A percentile compares a stretch with the other conserved stretches of the same genome.
These are phyloP conservation scores for Colletotrichum sp. DNA, from an alignment of 2,329 filamentous ascomycete genomes.

Conservation along the genomic window DNA sequence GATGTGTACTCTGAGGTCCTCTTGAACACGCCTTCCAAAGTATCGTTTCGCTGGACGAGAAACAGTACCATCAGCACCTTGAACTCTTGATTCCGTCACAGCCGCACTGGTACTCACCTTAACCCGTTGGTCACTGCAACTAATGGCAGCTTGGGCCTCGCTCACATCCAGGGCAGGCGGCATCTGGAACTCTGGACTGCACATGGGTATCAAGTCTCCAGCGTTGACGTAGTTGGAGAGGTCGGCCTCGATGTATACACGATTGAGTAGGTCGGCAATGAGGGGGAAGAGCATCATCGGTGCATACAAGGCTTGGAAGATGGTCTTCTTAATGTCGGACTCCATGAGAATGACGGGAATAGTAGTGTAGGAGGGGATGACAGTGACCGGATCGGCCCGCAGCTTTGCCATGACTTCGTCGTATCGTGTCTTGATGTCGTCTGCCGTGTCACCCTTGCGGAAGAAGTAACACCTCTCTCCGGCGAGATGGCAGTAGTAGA, in stretches of 20 bases:
- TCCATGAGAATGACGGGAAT: conserved; percentile 41
- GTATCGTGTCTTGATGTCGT: conserved; percentile 32
- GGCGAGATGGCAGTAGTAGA: conserved; percentile 50
- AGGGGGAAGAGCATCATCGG: conserved; percentile 34
- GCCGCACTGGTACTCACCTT: conserved; percentile 12
- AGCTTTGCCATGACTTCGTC: conserved; percentile 34
- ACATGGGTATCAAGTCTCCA: conserved; percentile 17
- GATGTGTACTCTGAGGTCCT: conserved; percentile 32
- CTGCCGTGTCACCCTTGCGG: conserved; percentile 33
- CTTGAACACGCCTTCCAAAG: conserved; percentile 32
- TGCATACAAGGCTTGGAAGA: conserved; percentile 39
- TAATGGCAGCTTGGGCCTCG: conserved; percentile 24
- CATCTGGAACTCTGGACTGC: background rate
- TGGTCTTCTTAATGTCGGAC: conserved; percentile 37
- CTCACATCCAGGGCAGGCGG: conserved; percentile 10
- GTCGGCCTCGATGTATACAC: conserved; percentile 28
- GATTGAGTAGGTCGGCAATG: conserved; percentile 36
- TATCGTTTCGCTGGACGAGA: conserved; percentile 31
- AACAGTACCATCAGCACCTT: background rate
- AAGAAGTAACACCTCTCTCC: conserved; percentile 43
- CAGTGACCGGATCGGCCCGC: conserved; percentile 35
- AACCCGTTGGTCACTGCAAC: conserved; percentile 36
- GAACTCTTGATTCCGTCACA: background rate
- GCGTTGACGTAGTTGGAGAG: background rate
- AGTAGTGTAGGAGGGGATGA: conserved; percentile 29